Percentiles rank a stretch among this genome's conserved stretches.
Conservation (phyloP, 2,329 filamentous ascomycete species). For the Scorias spongiosa region DNA sequence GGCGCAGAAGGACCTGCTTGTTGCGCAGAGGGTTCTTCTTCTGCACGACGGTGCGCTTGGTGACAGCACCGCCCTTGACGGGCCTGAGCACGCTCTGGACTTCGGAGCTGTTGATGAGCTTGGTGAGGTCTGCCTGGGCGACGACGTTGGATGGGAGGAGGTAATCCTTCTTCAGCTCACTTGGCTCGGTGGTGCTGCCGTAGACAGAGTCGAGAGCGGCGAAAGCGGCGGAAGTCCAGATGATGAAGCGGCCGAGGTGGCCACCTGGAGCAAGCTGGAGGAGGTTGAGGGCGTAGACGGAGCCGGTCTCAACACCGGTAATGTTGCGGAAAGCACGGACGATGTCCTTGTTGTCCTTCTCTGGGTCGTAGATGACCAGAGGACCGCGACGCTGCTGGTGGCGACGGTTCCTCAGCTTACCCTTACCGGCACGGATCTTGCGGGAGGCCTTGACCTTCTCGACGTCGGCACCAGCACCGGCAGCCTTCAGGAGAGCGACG, state of each 20-base stretch:
- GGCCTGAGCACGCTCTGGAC: slow-evolving; percentile 90
- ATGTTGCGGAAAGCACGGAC: slow-evolving; percentile 97
- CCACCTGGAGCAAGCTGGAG: slow-evolving; percentile 98
- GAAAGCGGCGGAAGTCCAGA: slow-evolving; percentile 97
- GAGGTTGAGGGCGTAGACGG: slow-evolving; percentile 90
- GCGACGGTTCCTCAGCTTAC: slow-evolving; percentile 92
- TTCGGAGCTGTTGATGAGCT: slow-evolving; percentile 98
- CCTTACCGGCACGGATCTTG: slow-evolving; percentile 97
- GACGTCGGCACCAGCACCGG: slow-evolving; percentile 80
- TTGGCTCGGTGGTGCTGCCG: slow-evolving; percentile 77
- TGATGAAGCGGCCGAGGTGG: slow-evolving; percentile 95
- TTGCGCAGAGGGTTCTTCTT: slow-evolving; percentile 99
- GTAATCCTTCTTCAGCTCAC: slow-evolving; percentile 97
- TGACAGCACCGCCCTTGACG: slow-evolving; percentile 75
- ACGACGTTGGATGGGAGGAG: slow-evolving; percentile 85
- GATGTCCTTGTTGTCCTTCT: slow-evolving; percentile 88
- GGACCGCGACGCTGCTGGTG: slow-evolving; percentile 96
- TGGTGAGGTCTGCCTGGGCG: slow-evolving; percentile 84
- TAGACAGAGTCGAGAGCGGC: slow-evolving; percentile 94
- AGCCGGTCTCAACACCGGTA: slow-evolving; percentile 89
- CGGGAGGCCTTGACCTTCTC: slow-evolving; percentile 92
- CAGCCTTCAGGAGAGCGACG: slow-evolving; percentile 70
- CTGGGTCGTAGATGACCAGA: slow-evolving; percentile 93
- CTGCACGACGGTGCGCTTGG: slow-evolving; percentile 82
- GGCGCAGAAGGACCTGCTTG: slow-evolving; percentile 95